These are phyloP conservation scores for Ogataea paradorogensis DNA, from an alignment of 805 yeast genomes.

Conservation along the genomic window DNA sequence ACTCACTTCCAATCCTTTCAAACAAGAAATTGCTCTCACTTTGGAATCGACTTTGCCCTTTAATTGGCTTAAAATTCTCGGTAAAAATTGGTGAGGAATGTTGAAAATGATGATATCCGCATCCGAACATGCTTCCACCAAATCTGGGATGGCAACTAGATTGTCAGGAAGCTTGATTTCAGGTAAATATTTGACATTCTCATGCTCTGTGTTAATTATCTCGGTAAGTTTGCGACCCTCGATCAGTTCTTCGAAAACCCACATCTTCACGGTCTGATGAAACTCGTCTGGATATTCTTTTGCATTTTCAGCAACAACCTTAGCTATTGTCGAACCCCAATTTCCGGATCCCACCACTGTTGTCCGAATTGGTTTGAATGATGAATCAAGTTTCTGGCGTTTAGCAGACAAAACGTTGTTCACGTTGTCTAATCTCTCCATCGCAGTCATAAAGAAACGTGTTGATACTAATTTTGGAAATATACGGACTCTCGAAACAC, in stretches of 20 bases:
- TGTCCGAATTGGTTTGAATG: conserved; percentile 43
- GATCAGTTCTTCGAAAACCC: conserved; percentile 89
- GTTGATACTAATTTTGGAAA: background rate
- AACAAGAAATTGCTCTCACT: conserved; percentile 88
- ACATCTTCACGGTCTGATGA: conserved; percentile 78
- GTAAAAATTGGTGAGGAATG: conserved; percentile 95
- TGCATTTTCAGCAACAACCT: conserved; percentile 88
- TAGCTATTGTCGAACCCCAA: conserved; percentile 98
- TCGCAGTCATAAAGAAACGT: conserved; percentile 22
- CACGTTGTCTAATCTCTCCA: conserved; percentile 25
- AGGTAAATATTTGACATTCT: conserved; percentile 94
- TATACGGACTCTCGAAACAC: background rate
- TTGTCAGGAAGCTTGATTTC: conserved; percentile 82
- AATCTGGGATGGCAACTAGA: conserved; percentile 82
- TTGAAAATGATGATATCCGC: conserved; percentile 90
- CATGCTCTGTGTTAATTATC: conserved; percentile 85
- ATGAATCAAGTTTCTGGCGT: conserved; percentile 22
- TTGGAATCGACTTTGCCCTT: conserved; percentile 68
- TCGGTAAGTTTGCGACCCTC: conserved; percentile 82
- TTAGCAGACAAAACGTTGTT: conserved; percentile 20
- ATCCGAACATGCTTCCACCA: conserved; percentile 68
- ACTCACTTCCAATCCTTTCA: conserved; percentile 90
- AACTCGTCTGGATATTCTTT: conserved; percentile 70
- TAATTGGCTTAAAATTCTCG: conserved; percentile 70
- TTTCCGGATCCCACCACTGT: conserved; percentile 94